phyloP scores from a whole-genome alignment of 2,329 filamentous ascomycete species.

The Ophiostoma sp. region DNA sequence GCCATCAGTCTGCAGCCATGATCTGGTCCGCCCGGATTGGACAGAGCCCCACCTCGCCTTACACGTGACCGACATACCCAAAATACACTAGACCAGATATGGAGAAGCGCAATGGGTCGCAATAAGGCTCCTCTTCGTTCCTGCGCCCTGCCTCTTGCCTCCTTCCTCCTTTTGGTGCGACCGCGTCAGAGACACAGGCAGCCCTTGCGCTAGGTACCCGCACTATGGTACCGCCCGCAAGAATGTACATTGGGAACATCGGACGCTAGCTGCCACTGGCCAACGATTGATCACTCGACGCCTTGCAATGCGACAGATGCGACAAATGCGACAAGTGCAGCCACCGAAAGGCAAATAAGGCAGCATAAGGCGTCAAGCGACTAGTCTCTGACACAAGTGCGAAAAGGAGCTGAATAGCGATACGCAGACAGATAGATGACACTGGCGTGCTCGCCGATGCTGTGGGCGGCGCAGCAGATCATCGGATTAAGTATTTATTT shows the following conservation, averaged over 20 bases:
- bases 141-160: slow-evolving; percentile 16
- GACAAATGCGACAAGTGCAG: neutral
- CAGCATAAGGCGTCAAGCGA: neutral
- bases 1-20: neutral
- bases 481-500: neutral
- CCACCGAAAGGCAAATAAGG: neutral
- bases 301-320: neutral
- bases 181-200: neutral
- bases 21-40: slow-evolving; percentile 3
- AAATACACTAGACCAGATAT: neutral
- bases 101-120: neutral
- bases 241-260: neutral
- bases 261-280: neutral
- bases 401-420: neutral
- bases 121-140: neutral
- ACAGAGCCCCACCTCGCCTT: neutral
- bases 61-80: neutral
- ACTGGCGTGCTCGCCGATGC: slow-evolving; percentile 3
- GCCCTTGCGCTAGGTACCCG: neutral
- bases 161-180: slow-evolving; percentile 9
- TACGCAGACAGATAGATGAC: slow-evolving; percentile 3
- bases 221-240: neutral
- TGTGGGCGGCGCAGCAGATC: slow-evolving; percentile 1
- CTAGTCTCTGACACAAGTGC: neutral
- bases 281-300: neutral